These are phyloP conservation scores for Penicillium roqueforti DNA, from an alignment of 495 filamentous ascomycete genomes.

Conservation along the genomic window DNA sequence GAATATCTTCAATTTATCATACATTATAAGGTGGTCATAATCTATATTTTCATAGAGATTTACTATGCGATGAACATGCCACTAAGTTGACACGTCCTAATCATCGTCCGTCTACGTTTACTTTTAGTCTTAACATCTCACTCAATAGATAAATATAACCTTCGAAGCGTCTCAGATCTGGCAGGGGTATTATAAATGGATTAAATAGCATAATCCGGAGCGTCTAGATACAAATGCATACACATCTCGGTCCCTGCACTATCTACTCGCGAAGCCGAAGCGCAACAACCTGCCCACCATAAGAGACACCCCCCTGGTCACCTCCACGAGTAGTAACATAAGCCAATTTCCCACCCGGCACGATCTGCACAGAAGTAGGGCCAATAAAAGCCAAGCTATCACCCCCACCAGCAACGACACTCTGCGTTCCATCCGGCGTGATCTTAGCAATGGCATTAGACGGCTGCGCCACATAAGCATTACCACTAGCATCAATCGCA, in stretches of 20 bases:
- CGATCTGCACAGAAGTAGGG: slow-evolving; percentile 28
- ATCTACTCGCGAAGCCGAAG: background rate
- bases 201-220: too few relatives aligned
- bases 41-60: too few relatives aligned
- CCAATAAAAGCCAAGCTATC: slow-evolving; percentile 16
- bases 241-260: too few relatives aligned
- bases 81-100: too few relatives aligned
- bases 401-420: slow-evolving; percentile 24
- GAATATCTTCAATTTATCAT: background rate
- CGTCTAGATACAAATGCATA: too few relatives aligned
- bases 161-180: too few relatives aligned
- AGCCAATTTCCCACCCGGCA: slow-evolving; percentile 8
- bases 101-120: too few relatives aligned
- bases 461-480: slow-evolving; percentile 27
- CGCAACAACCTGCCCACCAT: slow-evolving; percentile 17
- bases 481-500: slow-evolving; percentile 21
- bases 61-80: too few relatives aligned
- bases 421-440: slow-evolving; percentile 14
- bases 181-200: too few relatives aligned
- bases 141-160: too few relatives aligned
- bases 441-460: slow-evolving; percentile 25
- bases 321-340: slow-evolving; percentile 20
- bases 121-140: too few relatives aligned
- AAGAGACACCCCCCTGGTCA: slow-evolving; percentile 4
- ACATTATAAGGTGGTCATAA: background rate